Conservation (phyloP, 73 alveolate genomes). For the Paramecium octaurelia region DNA sequence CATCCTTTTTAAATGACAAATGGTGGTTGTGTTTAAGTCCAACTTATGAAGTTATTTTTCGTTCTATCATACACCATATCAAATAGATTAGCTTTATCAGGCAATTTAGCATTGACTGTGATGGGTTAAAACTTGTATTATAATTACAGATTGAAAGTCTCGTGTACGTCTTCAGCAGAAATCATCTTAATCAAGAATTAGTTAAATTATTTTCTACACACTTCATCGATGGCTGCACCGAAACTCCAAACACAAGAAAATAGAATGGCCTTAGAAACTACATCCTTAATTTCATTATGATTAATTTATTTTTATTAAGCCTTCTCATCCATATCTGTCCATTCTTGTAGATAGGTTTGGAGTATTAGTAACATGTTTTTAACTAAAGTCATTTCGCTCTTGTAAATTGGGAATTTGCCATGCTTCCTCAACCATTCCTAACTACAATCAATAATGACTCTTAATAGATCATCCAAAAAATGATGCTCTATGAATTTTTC, state of each 20-base stretch:
- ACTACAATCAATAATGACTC: constrained; percentile 41
- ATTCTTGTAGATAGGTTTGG: constrained; percentile 62
- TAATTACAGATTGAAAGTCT: background rate
- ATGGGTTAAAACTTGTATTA: constrained; percentile 36
- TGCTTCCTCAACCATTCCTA: constrained; percentile 38
- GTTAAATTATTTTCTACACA: constrained; percentile 91
- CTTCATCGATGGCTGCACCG: constrained; percentile 98
- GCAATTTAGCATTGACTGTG: constrained; percentile 52
- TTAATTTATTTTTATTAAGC: constrained; percentile 6
- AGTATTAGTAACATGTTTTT: constrained; percentile 13
- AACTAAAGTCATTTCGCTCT: constrained; percentile 59
- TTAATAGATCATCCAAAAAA: background rate
- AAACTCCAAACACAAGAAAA: constrained; percentile 96
- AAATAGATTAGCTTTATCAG: constrained; percentile 64
- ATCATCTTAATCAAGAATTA: constrained; percentile 79
- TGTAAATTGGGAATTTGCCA: constrained; percentile 76
- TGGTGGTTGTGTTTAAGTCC: constrained; percentile 81
- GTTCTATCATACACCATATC: constrained; percentile 77
- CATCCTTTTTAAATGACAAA: constrained; percentile 81
- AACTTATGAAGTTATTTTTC: constrained; percentile 70
- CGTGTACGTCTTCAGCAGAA: constrained; percentile 73
- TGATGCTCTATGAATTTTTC: background rate
- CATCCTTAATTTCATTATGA: constrained; percentile 90
- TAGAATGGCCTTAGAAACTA: constrained; percentile 78
- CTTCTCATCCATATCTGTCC: constrained; percentile 71